A percentile compares a stretch with the other conserved stretches of the same genome.
Conservation (phyloP, 1,284 basidiomycete species). For the Puccinia novopanici region DNA sequence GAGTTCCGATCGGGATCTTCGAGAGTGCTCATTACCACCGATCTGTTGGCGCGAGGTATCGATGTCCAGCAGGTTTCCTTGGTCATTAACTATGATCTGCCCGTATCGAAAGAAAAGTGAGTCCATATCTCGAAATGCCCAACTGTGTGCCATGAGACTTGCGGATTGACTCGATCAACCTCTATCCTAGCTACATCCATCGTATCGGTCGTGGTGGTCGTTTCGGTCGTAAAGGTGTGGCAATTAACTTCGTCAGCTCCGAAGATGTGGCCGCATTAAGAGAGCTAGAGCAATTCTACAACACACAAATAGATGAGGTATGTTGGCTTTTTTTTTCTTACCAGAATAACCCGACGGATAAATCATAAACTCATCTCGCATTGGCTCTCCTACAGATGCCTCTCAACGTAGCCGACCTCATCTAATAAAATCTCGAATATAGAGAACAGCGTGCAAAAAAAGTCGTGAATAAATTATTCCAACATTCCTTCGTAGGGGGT, state of each 20-base stretch:
- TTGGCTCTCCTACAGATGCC: constrained; percentile 59
- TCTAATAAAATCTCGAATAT: constrained; percentile 52
- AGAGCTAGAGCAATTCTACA: constrained; percentile 48
- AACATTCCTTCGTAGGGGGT: neutral
- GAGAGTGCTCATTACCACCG: constrained; percentile 93
- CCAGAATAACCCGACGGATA: constrained; percentile 45
- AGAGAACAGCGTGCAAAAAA: neutral
- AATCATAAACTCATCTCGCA: constrained; percentile 55
- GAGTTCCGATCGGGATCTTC: constrained; percentile 95
- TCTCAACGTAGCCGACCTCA: constrained; percentile 58
- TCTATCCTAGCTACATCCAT: constrained; percentile 96
- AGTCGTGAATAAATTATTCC: constrained; percentile 25
- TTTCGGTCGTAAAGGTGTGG: constrained; percentile 85
- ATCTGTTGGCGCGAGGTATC: constrained; percentile 98
- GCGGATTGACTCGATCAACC: constrained; percentile 65
- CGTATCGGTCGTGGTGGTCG: constrained; percentile 93
- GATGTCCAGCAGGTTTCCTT: constrained; percentile 98
- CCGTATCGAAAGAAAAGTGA: constrained; percentile 58
- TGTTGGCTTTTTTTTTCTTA: constrained; percentile 2
- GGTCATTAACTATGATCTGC: constrained; percentile 97
- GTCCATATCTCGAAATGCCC: constrained; percentile 8
- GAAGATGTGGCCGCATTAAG: constrained; percentile 41
- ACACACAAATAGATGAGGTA: constrained; percentile 50
- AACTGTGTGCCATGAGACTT: constrained; percentile 53
- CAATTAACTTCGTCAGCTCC: constrained; percentile 52